A percentile compares a stretch with the other conserved stretches of the same genome.
These are phyloP conservation scores for Aspergillus fumigatus DNA, from an alignment of 2,329 filamentous ascomycete genomes.

Conservation along the genomic window DNA sequence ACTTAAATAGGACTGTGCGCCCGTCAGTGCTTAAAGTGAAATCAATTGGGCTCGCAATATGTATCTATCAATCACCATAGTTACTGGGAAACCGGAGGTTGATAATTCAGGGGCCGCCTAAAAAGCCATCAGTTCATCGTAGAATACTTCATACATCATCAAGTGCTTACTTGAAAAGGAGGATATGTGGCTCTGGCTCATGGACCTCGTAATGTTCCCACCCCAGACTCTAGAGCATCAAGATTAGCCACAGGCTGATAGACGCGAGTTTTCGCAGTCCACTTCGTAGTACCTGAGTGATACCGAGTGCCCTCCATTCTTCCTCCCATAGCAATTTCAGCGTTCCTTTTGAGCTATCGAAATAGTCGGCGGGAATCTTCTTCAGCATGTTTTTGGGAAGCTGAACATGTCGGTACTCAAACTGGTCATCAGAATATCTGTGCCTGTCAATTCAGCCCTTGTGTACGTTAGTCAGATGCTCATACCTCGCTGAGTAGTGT, in stretches of 20 bases:
- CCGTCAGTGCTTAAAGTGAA: neutral
- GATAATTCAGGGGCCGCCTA: conserved; percentile 81
- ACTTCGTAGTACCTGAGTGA: conserved; percentile 73
- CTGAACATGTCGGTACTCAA: conserved; percentile 96
- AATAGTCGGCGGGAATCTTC: conserved; percentile 90
- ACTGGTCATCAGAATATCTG: conserved; percentile 90
- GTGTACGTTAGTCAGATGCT: conserved; percentile 4
- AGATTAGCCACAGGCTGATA: conserved; percentile 1
- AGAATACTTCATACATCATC: conserved; percentile 18
- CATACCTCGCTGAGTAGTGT: conserved; percentile 88
- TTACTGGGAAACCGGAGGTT: conserved; percentile 54
- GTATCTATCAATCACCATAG: conserved; percentile 1
- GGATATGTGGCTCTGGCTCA: conserved; percentile 95
- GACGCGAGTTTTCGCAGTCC: neutral
- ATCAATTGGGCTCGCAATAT: neutral
- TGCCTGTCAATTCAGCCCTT: conserved; percentile 14
- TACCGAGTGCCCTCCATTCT: conserved; percentile 94
- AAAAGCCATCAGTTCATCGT: conserved; percentile 19
- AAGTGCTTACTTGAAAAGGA: conserved; percentile 86
- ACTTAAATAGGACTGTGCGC: conserved; percentile 17
- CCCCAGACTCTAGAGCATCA: conserved; percentile 69
- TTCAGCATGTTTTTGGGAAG: conserved; percentile 98
- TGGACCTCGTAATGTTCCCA: conserved; percentile 99
- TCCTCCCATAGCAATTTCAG: conserved; percentile 97
- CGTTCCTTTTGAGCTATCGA: conserved; percentile 82